Evolutionary conservation across 208 protist species (phyloP).

Genomic region (Strigomonas culicis): DNA sequence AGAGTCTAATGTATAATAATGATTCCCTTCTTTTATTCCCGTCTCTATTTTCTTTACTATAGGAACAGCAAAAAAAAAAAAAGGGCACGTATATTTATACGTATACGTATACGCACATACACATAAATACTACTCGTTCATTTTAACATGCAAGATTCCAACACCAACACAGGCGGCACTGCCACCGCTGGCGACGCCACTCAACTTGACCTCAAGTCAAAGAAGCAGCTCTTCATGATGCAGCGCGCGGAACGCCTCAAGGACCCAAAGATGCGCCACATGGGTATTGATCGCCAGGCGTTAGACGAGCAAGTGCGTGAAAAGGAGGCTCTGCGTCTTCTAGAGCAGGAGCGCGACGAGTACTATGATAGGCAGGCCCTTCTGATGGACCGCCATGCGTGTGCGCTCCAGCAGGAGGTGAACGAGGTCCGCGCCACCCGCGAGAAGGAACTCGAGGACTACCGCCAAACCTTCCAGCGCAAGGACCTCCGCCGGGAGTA

Average conservation of each 20-base stretch:
- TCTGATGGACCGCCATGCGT: conserved; percentile 87
- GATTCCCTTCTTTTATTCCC: conserved; percentile 3
- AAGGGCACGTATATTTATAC: background rate
- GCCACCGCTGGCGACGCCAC: background rate
- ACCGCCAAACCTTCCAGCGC: conserved; percentile 86
- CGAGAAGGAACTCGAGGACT: conserved; percentile 82
- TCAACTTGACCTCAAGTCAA: conserved; percentile 26
- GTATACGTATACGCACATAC: background rate
- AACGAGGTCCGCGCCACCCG: conserved; percentile 68
- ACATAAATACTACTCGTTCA: conserved; percentile 6
- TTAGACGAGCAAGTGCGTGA: conserved; percentile 91
- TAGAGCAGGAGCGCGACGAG: conserved; percentile 85
- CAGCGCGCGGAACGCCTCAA: conserved; percentile 87
- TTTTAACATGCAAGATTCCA: background rate
- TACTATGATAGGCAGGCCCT: conserved; percentile 87
- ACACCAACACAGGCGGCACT: background rate
- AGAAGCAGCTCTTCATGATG: conserved; percentile 84
- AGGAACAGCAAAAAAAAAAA: too few relatives aligned
- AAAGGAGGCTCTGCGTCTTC: conserved; percentile 69
- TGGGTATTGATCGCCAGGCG: conserved; percentile 90
- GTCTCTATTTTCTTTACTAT: conserved; percentile 12
- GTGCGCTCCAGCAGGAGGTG: conserved; percentile 84
- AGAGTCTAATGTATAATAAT: conserved; percentile 1
- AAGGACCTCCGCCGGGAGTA: conserved; percentile 79
- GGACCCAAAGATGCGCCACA: conserved; percentile 88